Evolutionary conservation across 257 asterid genomes (phyloP).

Genomic region (Eustoma russellianum): DNA sequence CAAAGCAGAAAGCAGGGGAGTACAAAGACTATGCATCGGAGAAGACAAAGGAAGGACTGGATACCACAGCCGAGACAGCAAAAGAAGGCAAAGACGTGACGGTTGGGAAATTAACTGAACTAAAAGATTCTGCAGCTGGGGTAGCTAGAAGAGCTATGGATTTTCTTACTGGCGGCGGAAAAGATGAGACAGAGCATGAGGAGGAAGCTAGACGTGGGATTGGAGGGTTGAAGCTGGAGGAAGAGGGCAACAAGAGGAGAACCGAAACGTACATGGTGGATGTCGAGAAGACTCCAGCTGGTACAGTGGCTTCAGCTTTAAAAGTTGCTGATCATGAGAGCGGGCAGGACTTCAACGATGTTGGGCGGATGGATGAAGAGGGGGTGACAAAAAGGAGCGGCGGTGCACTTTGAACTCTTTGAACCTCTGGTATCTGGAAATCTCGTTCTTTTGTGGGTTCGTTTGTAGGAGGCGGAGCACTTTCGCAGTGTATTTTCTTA

Average conservation of each 20-base stretch:
- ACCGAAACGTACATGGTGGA: not conserved
- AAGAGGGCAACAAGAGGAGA: not conserved
- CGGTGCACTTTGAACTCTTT: too few relatives aligned
- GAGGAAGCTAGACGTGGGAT: not conserved
- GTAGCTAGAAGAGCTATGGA: constrained; percentile 50
- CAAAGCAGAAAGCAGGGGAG: constrained; percentile 21
- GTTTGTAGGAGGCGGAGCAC: too few relatives aligned
- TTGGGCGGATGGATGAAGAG: constrained; percentile 31
- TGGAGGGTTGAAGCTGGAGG: constrained; percentile 1
- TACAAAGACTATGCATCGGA: constrained; percentile 33
- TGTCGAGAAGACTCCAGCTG: not conserved
- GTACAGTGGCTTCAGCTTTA: not conserved
- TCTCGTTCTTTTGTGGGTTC: too few relatives aligned
- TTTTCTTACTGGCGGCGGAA: constrained; percentile 45
- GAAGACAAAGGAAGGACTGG: constrained; percentile 37
- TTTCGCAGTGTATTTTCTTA: too few relatives aligned
- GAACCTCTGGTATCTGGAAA: too few relatives aligned
- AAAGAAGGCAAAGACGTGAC: constrained; percentile 46
- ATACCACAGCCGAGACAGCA: constrained; percentile 29
- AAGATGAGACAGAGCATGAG: constrained; percentile 34
- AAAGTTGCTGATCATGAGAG: not conserved
- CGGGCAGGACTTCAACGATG: constrained; percentile 33
- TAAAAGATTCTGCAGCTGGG: constrained; percentile 47
- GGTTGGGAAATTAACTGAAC: constrained; percentile 38
- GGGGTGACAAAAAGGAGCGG: not conserved